Conservation (phyloP, 176 grass and related monocot genomes). For the Oropetium thomaeum region DNA sequence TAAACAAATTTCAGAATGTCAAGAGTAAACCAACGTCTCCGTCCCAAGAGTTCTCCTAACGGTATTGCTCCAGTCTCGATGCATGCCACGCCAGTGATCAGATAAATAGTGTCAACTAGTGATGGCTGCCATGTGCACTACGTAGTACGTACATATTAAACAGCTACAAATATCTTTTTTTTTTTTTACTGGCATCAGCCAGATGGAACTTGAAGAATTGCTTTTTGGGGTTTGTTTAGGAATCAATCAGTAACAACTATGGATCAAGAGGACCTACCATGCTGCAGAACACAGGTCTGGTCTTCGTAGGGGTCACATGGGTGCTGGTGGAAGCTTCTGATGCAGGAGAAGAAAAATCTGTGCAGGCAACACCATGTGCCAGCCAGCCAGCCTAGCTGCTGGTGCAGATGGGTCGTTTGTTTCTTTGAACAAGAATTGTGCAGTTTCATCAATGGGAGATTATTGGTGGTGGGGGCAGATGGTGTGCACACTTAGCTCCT, state of each 20-base stretch:
- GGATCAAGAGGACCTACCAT: constrained; percentile 44
- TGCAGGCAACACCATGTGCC: constrained; percentile 40
- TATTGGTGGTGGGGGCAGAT: constrained; percentile 40
- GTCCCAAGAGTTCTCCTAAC: constrained; percentile 20
- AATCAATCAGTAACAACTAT: not conserved
- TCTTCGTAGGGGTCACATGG: constrained; percentile 51
- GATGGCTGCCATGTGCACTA: constrained; percentile 25
- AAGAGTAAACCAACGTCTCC: not conserved
- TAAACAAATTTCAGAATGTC: constrained; percentile 26
- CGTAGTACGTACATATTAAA: not conserved
- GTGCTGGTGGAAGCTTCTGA: constrained; percentile 46
- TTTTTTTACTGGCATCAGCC: constrained; percentile 1
- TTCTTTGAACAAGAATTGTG: constrained; percentile 38
- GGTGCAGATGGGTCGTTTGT: constrained; percentile 44
- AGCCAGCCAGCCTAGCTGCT: constrained; percentile 42
- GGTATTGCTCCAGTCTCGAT: constrained; percentile 35
- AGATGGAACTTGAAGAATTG: not conserved
- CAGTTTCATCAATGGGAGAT: not conserved
- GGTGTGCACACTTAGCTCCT: not conserved
- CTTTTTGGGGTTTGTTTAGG: constrained; percentile 12
- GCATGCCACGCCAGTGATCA: constrained; percentile 16
- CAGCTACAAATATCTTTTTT: constrained; percentile 14
- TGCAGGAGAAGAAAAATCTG: constrained; percentile 10
- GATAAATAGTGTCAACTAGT: not conserved
- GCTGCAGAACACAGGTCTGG: constrained; percentile 26